Conservation (phyloP, 768 basidiomycete species). For the Suillus clintonianus region DNA sequence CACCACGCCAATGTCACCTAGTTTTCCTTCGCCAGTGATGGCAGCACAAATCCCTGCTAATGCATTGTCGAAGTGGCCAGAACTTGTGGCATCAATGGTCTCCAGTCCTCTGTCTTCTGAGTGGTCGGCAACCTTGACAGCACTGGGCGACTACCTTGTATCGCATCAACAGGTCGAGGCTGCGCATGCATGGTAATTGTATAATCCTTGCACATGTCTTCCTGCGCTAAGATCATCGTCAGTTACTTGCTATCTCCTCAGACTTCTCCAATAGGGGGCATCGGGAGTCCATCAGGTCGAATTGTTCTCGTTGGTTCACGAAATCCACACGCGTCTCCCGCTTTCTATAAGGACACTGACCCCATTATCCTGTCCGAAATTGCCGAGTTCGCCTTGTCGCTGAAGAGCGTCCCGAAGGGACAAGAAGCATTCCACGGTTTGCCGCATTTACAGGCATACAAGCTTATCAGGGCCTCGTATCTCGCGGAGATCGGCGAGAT, state of each 20-base stretch:
- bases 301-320: slow-evolving; percentile 74
- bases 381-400: slow-evolving; percentile 84
- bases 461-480: slow-evolving; percentile 71
- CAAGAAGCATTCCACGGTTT: slow-evolving; percentile 85
- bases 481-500: slow-evolving; percentile 85
- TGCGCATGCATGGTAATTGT: slow-evolving; percentile 85
- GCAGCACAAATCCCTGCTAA: slow-evolving; percentile 56
- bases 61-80: slow-evolving; percentile 77
- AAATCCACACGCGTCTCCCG: slow-evolving; percentile 50
- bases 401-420: slow-evolving; percentile 73
- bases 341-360: slow-evolving; percentile 68
- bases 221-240: slow-evolving; percentile 7
- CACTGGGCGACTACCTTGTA: slow-evolving; percentile 81
- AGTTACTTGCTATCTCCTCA: slow-evolving; percentile 89
- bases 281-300: slow-evolving; percentile 67
- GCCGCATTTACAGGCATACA: slow-evolving; percentile 86
- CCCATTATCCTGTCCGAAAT: slow-evolving; percentile 86
- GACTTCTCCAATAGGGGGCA: slow-evolving; percentile 70
- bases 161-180: slow-evolving; percentile 77
- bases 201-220: not conserved
- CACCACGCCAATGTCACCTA: slow-evolving; percentile 65
- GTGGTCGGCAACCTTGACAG: slow-evolving; percentile 72
- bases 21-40: slow-evolving; percentile 48
- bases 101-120: slow-evolving; percentile 70
- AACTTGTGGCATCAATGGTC: slow-evolving; percentile 82